Conservation (phyloP, 2,329 filamentous ascomycete genomes). For the Pseudogymnoascus sp. region DNA sequence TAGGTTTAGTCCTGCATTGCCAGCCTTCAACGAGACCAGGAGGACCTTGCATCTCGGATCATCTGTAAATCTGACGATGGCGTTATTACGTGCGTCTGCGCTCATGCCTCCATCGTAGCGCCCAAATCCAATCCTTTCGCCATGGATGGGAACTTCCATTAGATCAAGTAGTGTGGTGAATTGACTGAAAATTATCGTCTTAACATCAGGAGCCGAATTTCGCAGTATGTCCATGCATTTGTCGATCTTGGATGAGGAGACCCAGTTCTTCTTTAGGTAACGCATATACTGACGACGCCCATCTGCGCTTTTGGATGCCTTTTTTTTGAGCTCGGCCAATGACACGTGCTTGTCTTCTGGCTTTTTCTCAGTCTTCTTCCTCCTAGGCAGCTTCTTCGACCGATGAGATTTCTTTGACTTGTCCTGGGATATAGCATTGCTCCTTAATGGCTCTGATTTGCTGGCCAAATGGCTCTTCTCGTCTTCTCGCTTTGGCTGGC, state of each 20-base stretch:
- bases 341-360: conserved; percentile 35
- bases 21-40: conserved; percentile 72
- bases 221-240: conserved; percentile 19
- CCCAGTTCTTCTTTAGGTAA: conserved; percentile 65
- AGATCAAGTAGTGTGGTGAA: conserved; percentile 75
- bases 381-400: conserved; percentile 18
- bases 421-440: neutral
- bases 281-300: conserved; percentile 64
- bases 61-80: conserved; percentile 59
- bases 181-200: conserved; percentile 76
- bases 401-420: neutral
- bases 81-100: conserved; percentile 55
- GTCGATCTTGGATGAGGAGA: conserved; percentile 63
- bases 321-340: conserved; percentile 59
- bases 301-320: conserved; percentile 53
- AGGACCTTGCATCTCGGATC: conserved; percentile 57
- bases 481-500: conserved; percentile 9
- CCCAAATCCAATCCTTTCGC: conserved; percentile 42
- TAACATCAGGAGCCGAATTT: conserved; percentile 47
- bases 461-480: neutral
- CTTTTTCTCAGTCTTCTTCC: conserved; percentile 22
- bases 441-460: neutral
- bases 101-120: conserved; percentile 76
- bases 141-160: conserved; percentile 62
- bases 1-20: conserved; percentile 80